Evolutionary conservation across 1,284 basidiomycete genomes (phyloP).

Genomic region (Leccinum pallidistipes): DNA sequence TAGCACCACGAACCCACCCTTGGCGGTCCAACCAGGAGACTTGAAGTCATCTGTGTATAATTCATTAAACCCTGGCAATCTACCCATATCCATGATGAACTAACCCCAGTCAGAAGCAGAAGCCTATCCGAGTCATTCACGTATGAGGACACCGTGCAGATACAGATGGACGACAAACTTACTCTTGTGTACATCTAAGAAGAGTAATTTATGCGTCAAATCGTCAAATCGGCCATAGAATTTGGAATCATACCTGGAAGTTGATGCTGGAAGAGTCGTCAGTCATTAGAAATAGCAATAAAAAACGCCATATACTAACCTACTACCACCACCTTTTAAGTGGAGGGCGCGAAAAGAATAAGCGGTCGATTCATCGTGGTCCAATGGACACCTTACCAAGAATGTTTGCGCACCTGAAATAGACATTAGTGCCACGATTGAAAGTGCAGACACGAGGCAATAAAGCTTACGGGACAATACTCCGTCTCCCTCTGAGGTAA

Average conservation of each 20-base stretch:
- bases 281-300: conserved; percentile 3
- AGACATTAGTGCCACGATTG: conserved; percentile 1
- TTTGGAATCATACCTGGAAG: conserved; percentile 45
- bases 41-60: conserved; percentile 64
- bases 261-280: conserved; percentile 52
- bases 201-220: background rate
- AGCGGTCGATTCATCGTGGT: background rate
- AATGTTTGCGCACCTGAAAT: conserved; percentile 61
- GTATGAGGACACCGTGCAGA: conserved; percentile 1
- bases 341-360: background rate
- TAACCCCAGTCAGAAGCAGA: conserved; percentile 71
- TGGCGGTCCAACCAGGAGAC: conserved; percentile 63
- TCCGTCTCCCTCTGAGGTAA: conserved; percentile 59
- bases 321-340: conserved; percentile 50
- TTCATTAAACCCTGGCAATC: background rate
- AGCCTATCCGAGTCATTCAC: conserved; percentile 37
- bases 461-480: conserved; percentile 61
- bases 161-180: conserved; percentile 18
- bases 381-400: conserved; percentile 42
- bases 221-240: background rate
- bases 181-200: conserved; percentile 62
- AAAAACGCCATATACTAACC: conserved; percentile 34
- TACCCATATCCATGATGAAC: conserved; percentile 15
- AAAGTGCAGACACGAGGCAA: background rate
- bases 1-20: conserved; percentile 42